Evolutionary conservation across 129 eudicot genomes (phyloP), one percentile per base, ranked within the genome.

Genomic region (Lactuca saligna): DNA sequence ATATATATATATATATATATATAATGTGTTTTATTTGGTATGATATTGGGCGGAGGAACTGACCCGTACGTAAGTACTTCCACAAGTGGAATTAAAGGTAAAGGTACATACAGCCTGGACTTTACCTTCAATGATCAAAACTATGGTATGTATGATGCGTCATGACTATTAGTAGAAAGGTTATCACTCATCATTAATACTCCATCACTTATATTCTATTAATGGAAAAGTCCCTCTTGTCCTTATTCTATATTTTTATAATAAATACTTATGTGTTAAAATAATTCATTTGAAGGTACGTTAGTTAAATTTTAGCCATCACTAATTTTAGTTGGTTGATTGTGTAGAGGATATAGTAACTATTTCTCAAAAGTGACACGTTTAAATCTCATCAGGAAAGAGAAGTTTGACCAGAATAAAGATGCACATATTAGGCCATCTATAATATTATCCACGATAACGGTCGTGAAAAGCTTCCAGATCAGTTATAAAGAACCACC

Each of bases 71-170:
- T 13, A 69, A 69, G 74, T 69, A 69, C 74, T 17, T 20, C 44
- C 31, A 50, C 41, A 51, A 75, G 74, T 59, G 34, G 12, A 49
- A 60, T 69, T 61, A 75, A 75, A 46, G 72, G 6, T 12, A 75
- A 66, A 50, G 74, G 73, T 66, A 75, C 74, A 67, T 42, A 59
- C 80, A 75, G 68, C 35, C 74, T 67, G 75, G 51, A 29, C 13
- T 74, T 65, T 74, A 7, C 51, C 7, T 11, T 46, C 14, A 46
- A 73, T 63, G 57, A 63, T 65, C 55, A 15, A 41, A 3, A 42
- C 29, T 16, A 35, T 35, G 3, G 25, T 17, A 12, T 39, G 25
- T 17, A 12, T 39, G 41, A 61, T 71, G 61, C 41, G 35, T 54
- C 57, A 32, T 54, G 61, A 3, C 79, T 66, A 58, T 37, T 66